Conservation (phyloP, 2,329 filamentous ascomycete genomes). For the Diplodia corticola region DNA sequence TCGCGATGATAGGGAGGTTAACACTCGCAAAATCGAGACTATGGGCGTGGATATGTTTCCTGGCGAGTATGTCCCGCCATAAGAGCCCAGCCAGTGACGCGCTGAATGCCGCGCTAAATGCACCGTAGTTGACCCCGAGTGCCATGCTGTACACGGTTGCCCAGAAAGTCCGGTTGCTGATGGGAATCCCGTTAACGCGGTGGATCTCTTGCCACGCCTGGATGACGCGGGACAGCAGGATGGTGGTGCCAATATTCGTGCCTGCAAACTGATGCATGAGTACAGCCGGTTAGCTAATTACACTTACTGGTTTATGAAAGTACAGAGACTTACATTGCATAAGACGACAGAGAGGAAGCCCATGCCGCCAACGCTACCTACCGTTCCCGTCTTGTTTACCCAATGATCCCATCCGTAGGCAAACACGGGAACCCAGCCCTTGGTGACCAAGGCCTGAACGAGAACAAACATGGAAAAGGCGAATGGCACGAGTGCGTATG, state of each 20-base stretch:
- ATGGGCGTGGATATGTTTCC: background rate
- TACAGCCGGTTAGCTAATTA: background rate
- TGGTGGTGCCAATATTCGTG: background rate
- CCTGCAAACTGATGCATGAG: background rate
- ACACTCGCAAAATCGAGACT: background rate
- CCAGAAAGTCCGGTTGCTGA: background rate
- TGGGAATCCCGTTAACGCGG: background rate
- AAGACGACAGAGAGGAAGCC: background rate
- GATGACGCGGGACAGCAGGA: background rate
- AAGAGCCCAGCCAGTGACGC: background rate
- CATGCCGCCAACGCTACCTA: background rate
- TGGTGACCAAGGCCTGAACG: background rate
- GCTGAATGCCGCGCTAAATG: background rate
- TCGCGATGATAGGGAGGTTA: background rate
- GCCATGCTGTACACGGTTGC: background rate
- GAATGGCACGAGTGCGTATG: background rate
- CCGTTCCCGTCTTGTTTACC: background rate
- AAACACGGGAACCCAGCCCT: background rate
- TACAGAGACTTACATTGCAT: background rate
- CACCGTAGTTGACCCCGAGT: background rate
- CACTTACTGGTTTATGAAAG: background rate
- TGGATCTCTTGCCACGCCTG: background rate
- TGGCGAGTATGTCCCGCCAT: background rate
- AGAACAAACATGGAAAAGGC: background rate
- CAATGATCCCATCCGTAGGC: background rate